Base-by-base conservation (phyloP, 805 yeast species). In the Metschnikowia chrysomelidarum region DNA sequence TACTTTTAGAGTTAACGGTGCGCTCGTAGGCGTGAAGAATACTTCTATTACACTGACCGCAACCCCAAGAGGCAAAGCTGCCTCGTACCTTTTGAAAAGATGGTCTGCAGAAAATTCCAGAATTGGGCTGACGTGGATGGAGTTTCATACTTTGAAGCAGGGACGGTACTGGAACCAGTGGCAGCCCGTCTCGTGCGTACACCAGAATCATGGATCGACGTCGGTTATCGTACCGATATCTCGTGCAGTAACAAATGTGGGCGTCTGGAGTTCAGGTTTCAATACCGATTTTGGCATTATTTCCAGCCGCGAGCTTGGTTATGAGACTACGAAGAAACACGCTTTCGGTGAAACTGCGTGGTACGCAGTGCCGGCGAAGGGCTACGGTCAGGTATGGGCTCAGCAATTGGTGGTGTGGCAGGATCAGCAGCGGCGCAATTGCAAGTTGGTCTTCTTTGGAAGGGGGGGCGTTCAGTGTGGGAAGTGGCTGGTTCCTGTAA, bases 361-460 rank as follows among this genome's bases (percentile, higher is more conserved):
- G 13, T 34, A 34, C 16, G 15, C 15, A 5, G 32, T 34, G 16
- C 39, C 34, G 4, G 34, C 34, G 2, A 10, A 30, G 19, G 22
- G 31, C 17, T 24, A 18, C 23, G 38, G 38, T 21, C 38, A 34
- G 24, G 38, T 34, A 5, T 34, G 32, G 32, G 24, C 11, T 15
- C 24, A 36, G 27, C 34, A 36, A n/a, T 20, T 30, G 24, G 24
- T 36, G 34, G 27, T 30, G 14, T 30, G 34, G 27, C 34, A 30
- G 25, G 33, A 25, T 5, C 39, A 33, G 22, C 31, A 27, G 22
- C 10, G 12, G 11, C 22, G 17, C 13, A 27, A 20, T 8, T 33
- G 36, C 36, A 8, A 14, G 9, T 21, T 23, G 22, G 7, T 21
- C 10, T 15, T 21, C 24, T 26, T 30, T 13, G 30, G 25, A 6